Percentiles rank a stretch among this genome's conserved stretches.
Evolutionary conservation across 75 land plant species (phyloP).

Genomic region (Cupressus sempervirens): DNA sequence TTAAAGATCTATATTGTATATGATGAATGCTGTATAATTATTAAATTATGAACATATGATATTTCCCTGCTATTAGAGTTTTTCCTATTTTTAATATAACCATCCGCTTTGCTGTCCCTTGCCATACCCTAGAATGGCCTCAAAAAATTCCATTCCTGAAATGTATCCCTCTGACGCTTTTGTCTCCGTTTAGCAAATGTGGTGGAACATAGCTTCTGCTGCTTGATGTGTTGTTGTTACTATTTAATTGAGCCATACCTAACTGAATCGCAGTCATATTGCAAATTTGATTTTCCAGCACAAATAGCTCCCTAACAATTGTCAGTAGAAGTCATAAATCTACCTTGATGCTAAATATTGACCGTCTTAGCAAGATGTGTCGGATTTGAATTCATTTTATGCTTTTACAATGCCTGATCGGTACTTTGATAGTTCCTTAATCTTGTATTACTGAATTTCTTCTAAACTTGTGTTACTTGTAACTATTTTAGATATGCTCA

Average conservation of each 20-base stretch:
- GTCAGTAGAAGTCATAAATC: neutral
- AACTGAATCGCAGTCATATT: neutral
- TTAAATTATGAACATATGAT: too few species aligned
- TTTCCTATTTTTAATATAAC: too few species aligned
- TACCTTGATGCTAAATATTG: neutral
- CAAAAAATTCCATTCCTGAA: too few species aligned
- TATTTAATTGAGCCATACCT: neutral
- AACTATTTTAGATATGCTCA: slow-evolving; percentile 71
- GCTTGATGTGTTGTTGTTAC: neutral
- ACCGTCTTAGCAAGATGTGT: neutral
- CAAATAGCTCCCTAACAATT: neutral
- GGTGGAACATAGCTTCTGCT: neutral
- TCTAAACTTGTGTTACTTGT: neutral
- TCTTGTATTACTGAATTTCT: neutral
- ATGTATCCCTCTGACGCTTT: too few species aligned
- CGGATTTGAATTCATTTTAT: neutral
- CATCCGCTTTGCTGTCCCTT: too few species aligned
- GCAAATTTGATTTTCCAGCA: neutral
- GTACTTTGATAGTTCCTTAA: neutral
- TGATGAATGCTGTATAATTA: too few species aligned
- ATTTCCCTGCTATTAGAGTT: too few species aligned
- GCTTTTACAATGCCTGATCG: neutral
- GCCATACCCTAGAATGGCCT: too few species aligned
- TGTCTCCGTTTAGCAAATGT: neutral
- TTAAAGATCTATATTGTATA: too few species aligned